These are phyloP conservation scores for Albatrellus ellisii DNA, from an alignment of 768 basidiomycete genomes.

Conservation along the genomic window DNA sequence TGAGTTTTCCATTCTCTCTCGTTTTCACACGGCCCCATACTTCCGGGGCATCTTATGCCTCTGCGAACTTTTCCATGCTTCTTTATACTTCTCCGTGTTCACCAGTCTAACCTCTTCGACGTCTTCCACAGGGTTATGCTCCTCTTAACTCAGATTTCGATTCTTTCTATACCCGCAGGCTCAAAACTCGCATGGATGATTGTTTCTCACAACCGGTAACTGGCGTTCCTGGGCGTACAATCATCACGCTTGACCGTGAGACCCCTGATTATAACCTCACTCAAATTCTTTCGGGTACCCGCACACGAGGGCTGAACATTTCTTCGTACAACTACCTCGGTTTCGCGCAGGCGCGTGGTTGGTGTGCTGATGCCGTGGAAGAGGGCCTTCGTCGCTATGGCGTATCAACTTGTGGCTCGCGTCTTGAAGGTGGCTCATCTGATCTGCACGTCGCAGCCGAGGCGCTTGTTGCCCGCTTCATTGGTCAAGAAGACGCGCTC, in stretches of 20 bases:
- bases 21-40: background rate
- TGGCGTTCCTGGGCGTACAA: constrained; percentile 91
- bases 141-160: constrained; percentile 97
- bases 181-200: constrained; percentile 90
- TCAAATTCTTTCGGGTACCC: constrained; percentile 62
- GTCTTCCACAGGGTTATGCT: constrained; percentile 70
- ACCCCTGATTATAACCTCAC: constrained; percentile 74
- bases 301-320: constrained; percentile 86
- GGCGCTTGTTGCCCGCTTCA: constrained; percentile 77
- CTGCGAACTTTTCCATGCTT: background rate
- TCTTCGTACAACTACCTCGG: constrained; percentile 99
- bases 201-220: constrained; percentile 90
- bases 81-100: constrained; percentile 6
- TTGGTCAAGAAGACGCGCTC: constrained; percentile 83
- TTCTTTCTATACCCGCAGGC: constrained; percentile 95
- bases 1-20: constrained; percentile 29
- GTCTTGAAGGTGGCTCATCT: constrained; percentile 75
- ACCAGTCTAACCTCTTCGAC: constrained; percentile 6
- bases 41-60: background rate
- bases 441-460: constrained; percentile 78
- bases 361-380: constrained; percentile 91
- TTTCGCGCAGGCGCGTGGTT: constrained; percentile 87
- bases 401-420: constrained; percentile 57
- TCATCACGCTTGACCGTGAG: constrained; percentile 71
- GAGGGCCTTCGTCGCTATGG: constrained; percentile 74